Percentiles rank a stretch among this genome's conserved stretches.
Conservation (phyloP, 805 yeast species). For the Lipomyces chichibuensis region DNA sequence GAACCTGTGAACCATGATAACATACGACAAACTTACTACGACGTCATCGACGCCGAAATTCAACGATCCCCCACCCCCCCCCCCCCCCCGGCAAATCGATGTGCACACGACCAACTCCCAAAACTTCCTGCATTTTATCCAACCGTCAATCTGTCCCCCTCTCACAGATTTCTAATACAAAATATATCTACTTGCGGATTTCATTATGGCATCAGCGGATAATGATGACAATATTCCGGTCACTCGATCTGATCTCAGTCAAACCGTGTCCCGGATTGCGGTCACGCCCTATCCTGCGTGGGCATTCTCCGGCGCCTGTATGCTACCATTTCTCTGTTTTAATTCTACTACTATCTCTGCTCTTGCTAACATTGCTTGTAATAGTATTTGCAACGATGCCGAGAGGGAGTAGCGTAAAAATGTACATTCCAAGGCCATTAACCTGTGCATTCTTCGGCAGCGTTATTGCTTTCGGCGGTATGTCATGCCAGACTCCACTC, state of each 20-base stretch:
- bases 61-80: not conserved
- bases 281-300: conserved; percentile 35
- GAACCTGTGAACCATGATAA: too few relatives aligned
- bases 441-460: conserved; percentile 36
- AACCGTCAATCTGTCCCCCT: not conserved
- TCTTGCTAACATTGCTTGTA: not conserved
- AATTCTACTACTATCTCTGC: not conserved
- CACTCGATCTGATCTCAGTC: conserved; percentile 17
- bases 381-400: conserved; percentile 35
- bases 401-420: conserved; percentile 12
- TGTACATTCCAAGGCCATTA: conserved; percentile 31
- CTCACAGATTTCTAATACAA: not conserved
- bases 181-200: not conserved
- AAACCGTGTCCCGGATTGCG: conserved; percentile 30
- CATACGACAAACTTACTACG: not conserved
- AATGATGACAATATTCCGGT: conserved; percentile 4
- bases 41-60: not conserved
- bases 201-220: conserved; percentile 4
- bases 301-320: conserved; percentile 30
- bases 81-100: not conserved
- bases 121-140: not conserved
- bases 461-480: conserved; percentile 36
- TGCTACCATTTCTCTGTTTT: not conserved
- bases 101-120: not conserved
- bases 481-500: not conserved